A percentile compares a stretch with the other conserved stretches of the same genome.
Evolutionary conservation across 2,329 filamentous ascomycete species (phyloP).

Genomic region (Byssothecium circinans): DNA sequence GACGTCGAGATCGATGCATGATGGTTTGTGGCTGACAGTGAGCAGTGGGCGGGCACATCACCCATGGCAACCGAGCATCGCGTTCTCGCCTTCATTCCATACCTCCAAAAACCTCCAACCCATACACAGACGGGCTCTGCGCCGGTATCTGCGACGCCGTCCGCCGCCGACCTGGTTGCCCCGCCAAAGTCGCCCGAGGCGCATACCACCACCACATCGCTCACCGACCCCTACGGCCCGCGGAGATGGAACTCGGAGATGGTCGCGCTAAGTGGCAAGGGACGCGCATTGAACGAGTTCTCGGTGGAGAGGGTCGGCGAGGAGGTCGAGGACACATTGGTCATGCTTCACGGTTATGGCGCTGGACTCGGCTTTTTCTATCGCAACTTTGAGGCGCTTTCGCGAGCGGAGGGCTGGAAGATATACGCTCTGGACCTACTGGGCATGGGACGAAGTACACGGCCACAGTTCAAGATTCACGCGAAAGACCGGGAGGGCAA

Average conservation of each 20-base stretch:
- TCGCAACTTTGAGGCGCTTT: slow-evolving; percentile 92
- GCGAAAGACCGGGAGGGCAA: slow-evolving; percentile 79
- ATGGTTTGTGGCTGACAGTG: slow-evolving; percentile 9
- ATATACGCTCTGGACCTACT: slow-evolving; percentile 93
- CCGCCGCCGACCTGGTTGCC: slow-evolving; percentile 44
- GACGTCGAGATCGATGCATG: background rate
- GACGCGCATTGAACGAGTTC: slow-evolving; percentile 89
- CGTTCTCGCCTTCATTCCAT: slow-evolving; percentile 83
- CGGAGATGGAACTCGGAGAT: slow-evolving; percentile 84
- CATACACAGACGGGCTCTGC: slow-evolving; percentile 65
- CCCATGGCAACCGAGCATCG: slow-evolving; percentile 83
- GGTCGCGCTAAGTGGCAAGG: slow-evolving; percentile 80
- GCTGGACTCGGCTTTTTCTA: slow-evolving; percentile 97
- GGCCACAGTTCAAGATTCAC: slow-evolving; percentile 81
- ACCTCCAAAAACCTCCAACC: slow-evolving; percentile 71
- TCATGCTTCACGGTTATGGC: slow-evolving; percentile 96
- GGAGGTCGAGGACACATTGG: slow-evolving; percentile 77
- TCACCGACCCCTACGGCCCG: slow-evolving; percentile 77
- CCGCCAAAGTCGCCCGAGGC: slow-evolving; percentile 42
- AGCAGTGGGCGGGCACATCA: slow-evolving; percentile 81
- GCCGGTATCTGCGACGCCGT: slow-evolving; percentile 48
- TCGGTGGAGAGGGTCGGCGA: slow-evolving; percentile 83
- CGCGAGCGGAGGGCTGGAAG: slow-evolving; percentile 77
- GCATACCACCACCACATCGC: slow-evolving; percentile 50
- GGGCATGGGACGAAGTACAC: slow-evolving; percentile 86